These are phyloP conservation scores for Paramecium tetraurelia DNA, from an alignment of 73 alveolate species.

Conservation along the genomic window DNA sequence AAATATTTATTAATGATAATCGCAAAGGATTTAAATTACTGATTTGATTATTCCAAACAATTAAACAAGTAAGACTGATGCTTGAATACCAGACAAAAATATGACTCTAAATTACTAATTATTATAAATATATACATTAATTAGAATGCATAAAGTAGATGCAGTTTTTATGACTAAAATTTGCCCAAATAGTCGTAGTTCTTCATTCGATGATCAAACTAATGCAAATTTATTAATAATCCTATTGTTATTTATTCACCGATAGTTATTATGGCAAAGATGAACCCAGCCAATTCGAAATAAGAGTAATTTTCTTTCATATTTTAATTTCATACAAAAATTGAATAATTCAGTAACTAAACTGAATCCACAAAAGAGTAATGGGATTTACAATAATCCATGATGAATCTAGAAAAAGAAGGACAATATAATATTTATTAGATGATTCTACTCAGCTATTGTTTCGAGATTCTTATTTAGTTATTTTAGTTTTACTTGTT, in stretches of 20 bases:
- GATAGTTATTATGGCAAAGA: neutral
- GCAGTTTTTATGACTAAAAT: neutral
- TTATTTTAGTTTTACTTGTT: neutral
- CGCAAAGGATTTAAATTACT: neutral
- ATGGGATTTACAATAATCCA: neutral
- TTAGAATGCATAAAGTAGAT: neutral
- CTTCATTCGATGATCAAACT: neutral
- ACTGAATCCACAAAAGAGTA: conserved; percentile 15
- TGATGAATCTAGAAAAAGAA: neutral
- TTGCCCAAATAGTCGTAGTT: neutral
- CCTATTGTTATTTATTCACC: neutral
- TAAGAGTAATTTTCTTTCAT: neutral
- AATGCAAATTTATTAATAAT: conserved; percentile 9
- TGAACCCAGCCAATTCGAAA: neutral
- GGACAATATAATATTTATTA: neutral
- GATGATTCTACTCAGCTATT: neutral
- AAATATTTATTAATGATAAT: neutral
- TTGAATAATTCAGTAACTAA: neutral
- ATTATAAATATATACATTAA: neutral
- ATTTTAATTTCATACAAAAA: neutral
- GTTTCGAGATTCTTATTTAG: neutral
- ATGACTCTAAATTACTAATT: neutral
- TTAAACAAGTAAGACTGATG: neutral
- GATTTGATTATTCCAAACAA: neutral
- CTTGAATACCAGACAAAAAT: neutral